phyloP scores from a whole-genome alignment of 2,329 filamentous ascomycete species.

The Penicillium corylophilum region DNA sequence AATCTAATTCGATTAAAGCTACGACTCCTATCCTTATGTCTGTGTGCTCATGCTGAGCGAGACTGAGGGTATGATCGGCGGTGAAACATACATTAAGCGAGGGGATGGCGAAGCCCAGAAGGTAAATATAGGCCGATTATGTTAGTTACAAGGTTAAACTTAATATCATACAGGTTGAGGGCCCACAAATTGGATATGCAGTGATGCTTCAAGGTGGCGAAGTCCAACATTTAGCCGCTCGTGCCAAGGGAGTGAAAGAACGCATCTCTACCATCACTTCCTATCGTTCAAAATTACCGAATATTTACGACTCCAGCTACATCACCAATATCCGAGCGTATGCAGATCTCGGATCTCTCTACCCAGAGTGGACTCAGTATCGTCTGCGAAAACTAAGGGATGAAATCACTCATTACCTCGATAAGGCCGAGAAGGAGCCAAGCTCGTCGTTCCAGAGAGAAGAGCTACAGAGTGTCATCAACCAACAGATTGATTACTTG shows the following conservation, averaged over 20 bases:
- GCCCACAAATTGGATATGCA: constrained; percentile 21
- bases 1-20: constrained; percentile 5
- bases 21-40: constrained; percentile 26
- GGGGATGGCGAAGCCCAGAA: constrained; percentile 20
- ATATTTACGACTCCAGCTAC: constrained; percentile 22
- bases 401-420: constrained; percentile 8
- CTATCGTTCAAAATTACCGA: constrained; percentile 20
- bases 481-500: constrained; percentile 13
- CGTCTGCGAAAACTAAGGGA: constrained; percentile 20
- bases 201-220: constrained; percentile 31
- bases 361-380: constrained; percentile 22
- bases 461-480: constrained; percentile 3
- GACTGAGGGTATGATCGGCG: constrained; percentile 27
- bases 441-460: background rate
- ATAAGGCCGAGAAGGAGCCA: constrained; percentile 1
- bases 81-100: constrained; percentile 28
- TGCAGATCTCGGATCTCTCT: constrained; percentile 16
- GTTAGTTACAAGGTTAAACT: background rate
- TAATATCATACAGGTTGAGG: constrained; percentile 5
- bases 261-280: constrained; percentile 30
- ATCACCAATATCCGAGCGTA: constrained; percentile 24
- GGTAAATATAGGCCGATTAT: background rate
- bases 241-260: constrained; percentile 24
- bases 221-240: constrained; percentile 27
- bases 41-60: constrained; percentile 33